These are phyloP conservation scores for Basipetospora chlamydospora DNA, from an alignment of 2,329 filamentous ascomycete genomes.

Conservation along the genomic window DNA sequence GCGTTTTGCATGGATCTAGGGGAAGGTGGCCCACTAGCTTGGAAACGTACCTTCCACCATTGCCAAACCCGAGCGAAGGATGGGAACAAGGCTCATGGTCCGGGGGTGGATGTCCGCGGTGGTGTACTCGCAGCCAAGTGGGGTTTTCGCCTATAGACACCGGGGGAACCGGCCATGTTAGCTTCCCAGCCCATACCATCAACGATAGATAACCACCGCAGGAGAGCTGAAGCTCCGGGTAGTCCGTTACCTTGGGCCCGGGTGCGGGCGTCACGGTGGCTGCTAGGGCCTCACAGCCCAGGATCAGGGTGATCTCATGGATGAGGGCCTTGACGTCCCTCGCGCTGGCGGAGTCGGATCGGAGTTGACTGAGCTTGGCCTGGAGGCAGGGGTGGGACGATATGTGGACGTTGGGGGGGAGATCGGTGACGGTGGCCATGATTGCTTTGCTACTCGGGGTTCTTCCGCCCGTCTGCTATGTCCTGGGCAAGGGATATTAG, in stretches of 20 bases:
- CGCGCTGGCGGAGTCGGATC: slow-evolving; percentile 54
- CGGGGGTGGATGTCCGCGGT: slow-evolving; percentile 47
- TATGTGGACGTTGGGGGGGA: slow-evolving; percentile 55
- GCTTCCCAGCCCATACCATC: too few relatives aligned
- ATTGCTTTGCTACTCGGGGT: too few relatives aligned
- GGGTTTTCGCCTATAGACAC: slow-evolving; percentile 51
- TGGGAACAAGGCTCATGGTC: slow-evolving; percentile 70
- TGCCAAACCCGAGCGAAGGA: slow-evolving; percentile 78
- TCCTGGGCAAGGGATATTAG: too few relatives aligned
- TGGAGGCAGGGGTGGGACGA: slow-evolving; percentile 74
- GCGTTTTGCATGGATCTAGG: too few relatives aligned
- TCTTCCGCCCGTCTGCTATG: too few relatives aligned
- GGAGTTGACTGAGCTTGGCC: slow-evolving; percentile 81
- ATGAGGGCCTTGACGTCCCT: slow-evolving; percentile 69
- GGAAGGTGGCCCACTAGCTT: neutral
- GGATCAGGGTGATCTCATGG: slow-evolving; percentile 71
- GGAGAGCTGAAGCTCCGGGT: neutral
- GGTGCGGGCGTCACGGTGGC: slow-evolving; percentile 40
- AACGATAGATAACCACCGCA: slow-evolving; percentile 1
- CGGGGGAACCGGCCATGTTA: neutral
- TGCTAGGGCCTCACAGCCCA: slow-evolving; percentile 69
- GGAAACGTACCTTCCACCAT: slow-evolving; percentile 65
- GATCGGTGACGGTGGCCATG: slow-evolving; percentile 7
- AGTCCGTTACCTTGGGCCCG: slow-evolving; percentile 43
- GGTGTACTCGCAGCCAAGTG: slow-evolving; percentile 63